Evolutionary conservation across 2,329 filamentous ascomycete species (phyloP).

Genomic region (Xylariaceae sp.): DNA sequence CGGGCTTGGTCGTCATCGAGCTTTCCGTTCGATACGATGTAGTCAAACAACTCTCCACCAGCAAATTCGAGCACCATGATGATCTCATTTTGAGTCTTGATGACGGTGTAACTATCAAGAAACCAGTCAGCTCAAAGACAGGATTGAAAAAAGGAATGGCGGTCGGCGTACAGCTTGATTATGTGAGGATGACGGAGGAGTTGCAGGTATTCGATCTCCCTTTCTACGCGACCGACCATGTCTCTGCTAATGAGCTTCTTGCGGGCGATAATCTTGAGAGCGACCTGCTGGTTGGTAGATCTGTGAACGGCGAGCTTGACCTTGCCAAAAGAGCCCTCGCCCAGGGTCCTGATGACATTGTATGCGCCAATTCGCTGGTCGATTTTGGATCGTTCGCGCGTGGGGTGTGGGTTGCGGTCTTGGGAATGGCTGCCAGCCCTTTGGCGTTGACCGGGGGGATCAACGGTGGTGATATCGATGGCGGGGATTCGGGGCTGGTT

Average conservation of each 20-base stretch:
- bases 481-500: slow-evolving; percentile 36
- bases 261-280: slow-evolving; percentile 94
- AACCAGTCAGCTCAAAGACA: slow-evolving; percentile 22
- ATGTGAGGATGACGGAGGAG: slow-evolving; percentile 94
- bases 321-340: slow-evolving; percentile 97
- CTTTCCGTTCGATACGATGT: slow-evolving; percentile 90
- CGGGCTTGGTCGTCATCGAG: slow-evolving; percentile 91
- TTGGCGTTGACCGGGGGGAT: slow-evolving; percentile 29
- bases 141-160: neutral
- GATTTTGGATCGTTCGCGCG: slow-evolving; percentile 52
- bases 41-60: slow-evolving; percentile 94
- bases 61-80: slow-evolving; percentile 99
- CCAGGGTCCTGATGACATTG: slow-evolving; percentile 82
- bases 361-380: slow-evolving; percentile 90
- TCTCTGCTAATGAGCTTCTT: slow-evolving; percentile 95
- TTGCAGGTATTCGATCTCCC: slow-evolving; percentile 97
- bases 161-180: slow-evolving; percentile 80
- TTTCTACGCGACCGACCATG: slow-evolving; percentile 95
- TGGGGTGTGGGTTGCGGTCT: slow-evolving; percentile 29
- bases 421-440: slow-evolving; percentile 19
- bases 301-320: slow-evolving; percentile 95
- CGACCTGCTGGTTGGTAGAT: slow-evolving; percentile 89
- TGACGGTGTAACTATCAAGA: slow-evolving; percentile 76
- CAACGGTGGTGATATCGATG: slow-evolving; percentile 33
- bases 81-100: slow-evolving; percentile 90